Conservation (phyloP, 2,329 filamentous ascomycete species). For the Trichothecium sympodiale region DNA sequence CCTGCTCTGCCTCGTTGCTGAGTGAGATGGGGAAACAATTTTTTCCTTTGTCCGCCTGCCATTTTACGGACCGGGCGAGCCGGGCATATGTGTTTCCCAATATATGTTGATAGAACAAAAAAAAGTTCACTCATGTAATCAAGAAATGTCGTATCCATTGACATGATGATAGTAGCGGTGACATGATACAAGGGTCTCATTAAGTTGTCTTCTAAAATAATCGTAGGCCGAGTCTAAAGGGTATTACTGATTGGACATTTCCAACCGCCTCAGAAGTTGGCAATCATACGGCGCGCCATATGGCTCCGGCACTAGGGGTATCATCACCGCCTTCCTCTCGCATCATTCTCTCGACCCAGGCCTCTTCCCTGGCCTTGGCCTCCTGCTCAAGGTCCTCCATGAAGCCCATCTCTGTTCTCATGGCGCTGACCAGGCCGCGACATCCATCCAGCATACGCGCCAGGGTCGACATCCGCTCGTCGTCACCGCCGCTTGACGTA, state of each 20-base stretch:
- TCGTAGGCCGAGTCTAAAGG: not conserved
- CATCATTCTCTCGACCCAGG: conserved; percentile 47
- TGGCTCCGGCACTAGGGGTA: conserved; percentile 30
- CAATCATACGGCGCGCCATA: conserved; percentile 30
- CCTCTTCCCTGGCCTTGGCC: conserved; percentile 42
- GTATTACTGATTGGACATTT: not conserved
- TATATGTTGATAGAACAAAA: too few relatives aligned
- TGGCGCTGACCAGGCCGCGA: conserved; percentile 38
- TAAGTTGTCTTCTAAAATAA: too few relatives aligned
- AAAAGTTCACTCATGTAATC: too few relatives aligned
- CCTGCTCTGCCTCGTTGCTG: too few relatives aligned
- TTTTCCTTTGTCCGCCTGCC: too few relatives aligned
- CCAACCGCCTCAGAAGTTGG: too few relatives aligned
- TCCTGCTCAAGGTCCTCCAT: conserved; percentile 53
- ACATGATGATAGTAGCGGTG: too few relatives aligned
- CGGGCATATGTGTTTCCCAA: too few relatives aligned
- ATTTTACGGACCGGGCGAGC: too few relatives aligned
- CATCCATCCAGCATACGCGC: conserved; percentile 35
- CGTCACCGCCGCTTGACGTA: conserved; percentile 1
- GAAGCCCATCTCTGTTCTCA: conserved; percentile 49
- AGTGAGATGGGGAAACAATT: too few relatives aligned
- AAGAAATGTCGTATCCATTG: too few relatives aligned
- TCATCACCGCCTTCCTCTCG: conserved; percentile 23
- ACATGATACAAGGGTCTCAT: too few relatives aligned
- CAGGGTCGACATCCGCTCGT: conserved; percentile 25